phyloP scores from a whole-genome alignment of 192 early-diverging fungal species.

The Powellomyces hirtus region DNA sequence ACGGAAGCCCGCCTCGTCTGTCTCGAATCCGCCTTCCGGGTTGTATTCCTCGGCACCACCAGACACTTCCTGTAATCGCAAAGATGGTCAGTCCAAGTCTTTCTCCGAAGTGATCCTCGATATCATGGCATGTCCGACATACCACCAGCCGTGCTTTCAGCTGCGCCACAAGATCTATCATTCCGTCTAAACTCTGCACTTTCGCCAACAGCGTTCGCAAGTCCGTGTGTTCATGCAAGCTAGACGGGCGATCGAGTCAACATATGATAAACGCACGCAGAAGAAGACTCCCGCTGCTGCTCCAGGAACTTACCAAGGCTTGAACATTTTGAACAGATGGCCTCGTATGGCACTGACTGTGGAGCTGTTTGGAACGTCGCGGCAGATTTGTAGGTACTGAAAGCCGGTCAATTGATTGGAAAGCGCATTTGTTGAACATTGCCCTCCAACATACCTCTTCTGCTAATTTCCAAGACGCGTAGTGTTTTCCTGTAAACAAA shows the following conservation, averaged over 20 bases:
- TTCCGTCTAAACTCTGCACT: slow-evolving; percentile 57
- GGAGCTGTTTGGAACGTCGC: slow-evolving; percentile 54
- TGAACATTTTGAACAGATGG: slow-evolving; percentile 93
- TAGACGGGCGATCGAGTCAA: slow-evolving; percentile 18
- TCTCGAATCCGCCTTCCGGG: slow-evolving; percentile 34
- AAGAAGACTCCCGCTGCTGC: no score
- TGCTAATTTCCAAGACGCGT: slow-evolving; percentile 74
- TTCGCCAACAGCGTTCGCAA: slow-evolving; percentile 69
- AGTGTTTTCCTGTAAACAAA: slow-evolving; percentile 68
- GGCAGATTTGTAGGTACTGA: slow-evolving; percentile 85
- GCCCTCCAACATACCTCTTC: slow-evolving; percentile 46
- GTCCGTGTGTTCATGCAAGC: slow-evolving; percentile 75
- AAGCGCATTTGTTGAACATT: not conserved
- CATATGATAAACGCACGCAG: no score
- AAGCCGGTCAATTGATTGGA: not conserved
- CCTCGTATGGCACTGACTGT: slow-evolving; percentile 69
- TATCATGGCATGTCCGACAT: no score
- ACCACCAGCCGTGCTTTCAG: slow-evolving; percentile 56
- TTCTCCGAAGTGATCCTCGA: no score
- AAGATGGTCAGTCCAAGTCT: no score
- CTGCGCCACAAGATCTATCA: slow-evolving; percentile 53
- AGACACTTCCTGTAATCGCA: slow-evolving; percentile 43
- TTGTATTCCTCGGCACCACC: slow-evolving; percentile 27
- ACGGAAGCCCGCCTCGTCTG: slow-evolving; percentile 53
- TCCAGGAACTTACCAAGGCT: slow-evolving; percentile 34